Evolutionary conservation across 2,329 filamentous ascomycete species (phyloP), one percentile per base, ranked within the genome.

Genomic region (Phialemoniopsis sp.): DNA sequence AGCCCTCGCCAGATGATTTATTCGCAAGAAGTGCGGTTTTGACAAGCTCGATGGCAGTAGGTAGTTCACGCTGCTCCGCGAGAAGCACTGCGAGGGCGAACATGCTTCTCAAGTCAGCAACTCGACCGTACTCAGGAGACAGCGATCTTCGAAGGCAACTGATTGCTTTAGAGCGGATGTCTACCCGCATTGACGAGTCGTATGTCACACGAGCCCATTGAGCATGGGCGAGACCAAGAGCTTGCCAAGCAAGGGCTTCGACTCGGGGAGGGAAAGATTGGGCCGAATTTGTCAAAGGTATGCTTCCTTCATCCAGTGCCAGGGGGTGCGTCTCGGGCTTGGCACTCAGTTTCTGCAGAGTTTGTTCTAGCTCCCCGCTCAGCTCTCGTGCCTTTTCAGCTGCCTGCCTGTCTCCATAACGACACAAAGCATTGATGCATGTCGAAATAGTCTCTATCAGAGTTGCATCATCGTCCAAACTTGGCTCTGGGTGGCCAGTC

Each of bases 191-290:
- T 31, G 82, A 74, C 17, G 82, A 83, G 47, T 95, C 83, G 42
- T 82, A 87, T 0, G 90, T 95, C 54, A 84, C 73, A 38, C 83
- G 79, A 33, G 90, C 88, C 89, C 89, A 96, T 46, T 91, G 84
- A 3, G 90, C 88, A 49, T 93, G 82, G 13, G 87, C 85, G 39
- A 95, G 72, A 1, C 91, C 93, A 46, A 97, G 84, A 8, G 88
- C 87, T 52, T 89, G 82, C 75, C 91, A 94, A 17, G 87, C 79
- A 42, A 82, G 63, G 3, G 85, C 84, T 40, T 91, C 64, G 12
- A 81, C 72, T 17, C 70, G 68, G 5, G 79, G 73, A 21, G 80
- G 68, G 4, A 91, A 70, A 14, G 42, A 18, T 51, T 55, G 33
- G 6, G 36, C 56, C 49, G 21, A 40, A 53, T 43, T 48, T 6